Evolutionary conservation across 2,329 filamentous ascomycete species (phyloP).

Genomic region (Chalaropsis ovoidea): DNA sequence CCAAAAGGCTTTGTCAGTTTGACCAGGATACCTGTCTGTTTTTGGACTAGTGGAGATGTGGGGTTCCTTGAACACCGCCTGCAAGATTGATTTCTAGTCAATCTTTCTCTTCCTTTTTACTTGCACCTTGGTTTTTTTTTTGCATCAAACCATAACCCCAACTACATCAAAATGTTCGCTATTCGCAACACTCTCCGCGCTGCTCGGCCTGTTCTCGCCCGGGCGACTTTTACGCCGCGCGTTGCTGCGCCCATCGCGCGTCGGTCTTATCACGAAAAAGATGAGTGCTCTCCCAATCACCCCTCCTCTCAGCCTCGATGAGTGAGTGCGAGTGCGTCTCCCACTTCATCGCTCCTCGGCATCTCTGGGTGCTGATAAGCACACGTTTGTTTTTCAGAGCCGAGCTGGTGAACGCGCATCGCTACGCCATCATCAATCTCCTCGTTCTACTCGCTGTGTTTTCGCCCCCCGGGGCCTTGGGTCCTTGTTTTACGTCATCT

Average conservation of each 20-base stretch:
- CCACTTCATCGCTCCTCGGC: not conserved
- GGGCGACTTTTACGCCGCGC: not conserved
- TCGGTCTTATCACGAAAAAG: slow-evolving; percentile 53
- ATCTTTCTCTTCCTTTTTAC: slow-evolving; percentile 13
- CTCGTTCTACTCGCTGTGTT: not conserved
- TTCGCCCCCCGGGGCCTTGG: not conserved
- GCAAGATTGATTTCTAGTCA: slow-evolving; percentile 13
- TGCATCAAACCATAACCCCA: not conserved
- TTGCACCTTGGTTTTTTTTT: slow-evolving; percentile 11
- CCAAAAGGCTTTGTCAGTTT: not conserved
- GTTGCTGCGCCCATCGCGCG: slow-evolving; percentile 13
- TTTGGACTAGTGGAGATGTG: slow-evolving; percentile 13
- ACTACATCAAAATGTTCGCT: slow-evolving; percentile 21
- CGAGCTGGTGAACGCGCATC: not conserved
- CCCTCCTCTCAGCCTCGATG: not conserved
- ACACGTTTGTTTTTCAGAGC: not conserved
- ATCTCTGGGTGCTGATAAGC: not conserved
- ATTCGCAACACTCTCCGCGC: slow-evolving; percentile 22
- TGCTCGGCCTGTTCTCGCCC: slow-evolving; percentile 17
- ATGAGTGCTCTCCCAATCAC: slow-evolving; percentile 35
- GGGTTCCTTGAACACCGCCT: not conserved
- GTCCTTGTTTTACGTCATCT: not conserved
- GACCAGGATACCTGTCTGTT: not conserved
- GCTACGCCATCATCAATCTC: not conserved
- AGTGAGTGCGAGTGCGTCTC: not conserved